Percentiles rank a stretch among this genome's conserved stretches.
phyloP scores from a whole-genome alignment of 2,329 filamentous ascomycete genomes.

The Colletotrichum salicis region DNA sequence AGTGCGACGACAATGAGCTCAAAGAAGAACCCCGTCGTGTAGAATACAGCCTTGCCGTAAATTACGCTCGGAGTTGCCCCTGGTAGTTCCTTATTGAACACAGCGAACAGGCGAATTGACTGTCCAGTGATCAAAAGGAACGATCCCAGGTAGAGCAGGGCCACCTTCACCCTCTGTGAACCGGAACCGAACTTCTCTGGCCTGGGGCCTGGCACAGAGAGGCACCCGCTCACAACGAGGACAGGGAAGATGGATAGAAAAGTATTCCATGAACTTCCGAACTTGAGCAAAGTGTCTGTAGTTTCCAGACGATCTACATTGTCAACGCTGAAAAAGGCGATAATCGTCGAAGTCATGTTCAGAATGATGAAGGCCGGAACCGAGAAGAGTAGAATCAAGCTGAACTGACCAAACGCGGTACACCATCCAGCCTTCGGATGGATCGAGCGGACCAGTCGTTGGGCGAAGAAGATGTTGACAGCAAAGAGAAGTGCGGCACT shows the following conservation, averaged over 20 bases:
- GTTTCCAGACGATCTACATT: conserved; percentile 32
- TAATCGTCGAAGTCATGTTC: conserved; percentile 42
- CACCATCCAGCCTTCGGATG: conserved; percentile 51
- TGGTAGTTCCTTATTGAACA: conserved; percentile 40
- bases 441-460: conserved; percentile 50
- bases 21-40: conserved; percentile 47
- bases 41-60: conserved; percentile 48
- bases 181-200: conserved; percentile 47
- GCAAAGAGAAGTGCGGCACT: conserved; percentile 49
- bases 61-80: conserved; percentile 39
- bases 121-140: conserved; percentile 37
- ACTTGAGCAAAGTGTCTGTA: conserved; percentile 35
- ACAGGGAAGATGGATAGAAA: conserved; percentile 39
- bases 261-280: conserved; percentile 39
- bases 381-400: conserved; percentile 41
- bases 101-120: conserved; percentile 39
- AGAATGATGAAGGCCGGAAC: conserved; percentile 43
- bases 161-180: conserved; percentile 42
- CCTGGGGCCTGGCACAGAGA: conserved; percentile 42
- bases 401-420: conserved; percentile 39
- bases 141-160: conserved; percentile 40
- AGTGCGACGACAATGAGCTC: conserved; percentile 43
- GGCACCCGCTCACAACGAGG: conserved; percentile 38
- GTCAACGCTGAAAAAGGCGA: conserved; percentile 41
- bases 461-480: conserved; percentile 52